Evolutionary conservation across 352 stramenopile genomes (phyloP).

Genomic region (Phytophthora pisi): DNA sequence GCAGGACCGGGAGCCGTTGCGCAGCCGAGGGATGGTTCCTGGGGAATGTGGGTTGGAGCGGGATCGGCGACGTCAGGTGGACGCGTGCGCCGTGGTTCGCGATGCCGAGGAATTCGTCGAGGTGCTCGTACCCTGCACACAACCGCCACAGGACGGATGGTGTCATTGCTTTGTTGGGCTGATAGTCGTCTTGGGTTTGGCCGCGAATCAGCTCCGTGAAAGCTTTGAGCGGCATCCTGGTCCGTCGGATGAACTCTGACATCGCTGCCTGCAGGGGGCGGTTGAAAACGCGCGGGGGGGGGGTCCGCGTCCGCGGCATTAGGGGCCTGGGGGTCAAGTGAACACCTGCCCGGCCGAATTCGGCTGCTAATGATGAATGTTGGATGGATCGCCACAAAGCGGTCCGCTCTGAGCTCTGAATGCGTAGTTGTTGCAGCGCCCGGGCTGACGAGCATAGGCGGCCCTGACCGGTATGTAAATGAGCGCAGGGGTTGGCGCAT

Average conservation of each 20-base stretch:
- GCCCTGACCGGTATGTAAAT: no score
- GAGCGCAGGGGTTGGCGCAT: no score
- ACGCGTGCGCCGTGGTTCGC: not conserved
- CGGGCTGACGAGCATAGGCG: no score
- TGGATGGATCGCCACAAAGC: no score
- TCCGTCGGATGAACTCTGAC: not conserved
- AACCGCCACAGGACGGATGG: not conserved
- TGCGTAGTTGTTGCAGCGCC: no score
- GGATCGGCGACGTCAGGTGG: not conserved
- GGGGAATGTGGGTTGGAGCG: not conserved
- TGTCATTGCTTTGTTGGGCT: conserved; percentile 5
- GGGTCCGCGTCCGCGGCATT: not conserved
- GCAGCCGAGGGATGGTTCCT: conserved; percentile 1
- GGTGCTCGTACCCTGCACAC: no score
- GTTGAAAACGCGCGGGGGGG: not conserved
- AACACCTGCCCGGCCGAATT: no score
- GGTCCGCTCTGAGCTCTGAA: no score
- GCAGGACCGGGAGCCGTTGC: not conserved
- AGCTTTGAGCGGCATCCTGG: not conserved
- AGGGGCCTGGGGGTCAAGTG: not conserved
- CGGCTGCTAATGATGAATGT: no score
- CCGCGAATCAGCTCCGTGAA: conserved; percentile 9
- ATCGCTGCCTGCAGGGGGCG: not conserved
- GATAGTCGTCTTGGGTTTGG: not conserved
- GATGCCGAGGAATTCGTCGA: no score